Evolutionary conservation across 257 asterid genomes (phyloP), one percentile per base, ranked within the genome.

Genomic region (Capsicum baccatum): DNA sequence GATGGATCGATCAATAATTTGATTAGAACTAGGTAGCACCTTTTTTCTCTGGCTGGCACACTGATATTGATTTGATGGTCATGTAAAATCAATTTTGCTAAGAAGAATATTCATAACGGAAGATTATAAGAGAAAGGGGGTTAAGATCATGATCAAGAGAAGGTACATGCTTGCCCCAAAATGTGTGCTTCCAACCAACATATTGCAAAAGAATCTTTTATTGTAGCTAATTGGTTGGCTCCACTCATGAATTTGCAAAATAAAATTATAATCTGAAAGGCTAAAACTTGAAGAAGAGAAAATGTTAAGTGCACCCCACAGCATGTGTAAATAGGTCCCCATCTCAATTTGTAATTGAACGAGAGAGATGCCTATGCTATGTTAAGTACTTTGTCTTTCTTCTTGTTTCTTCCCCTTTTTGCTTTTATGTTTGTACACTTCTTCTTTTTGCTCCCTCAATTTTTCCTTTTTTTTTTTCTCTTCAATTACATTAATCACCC

Each of bases 261-360:
- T 6, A 52, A 19, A 74, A 62, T 85, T 12, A 11, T 60, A 80
- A 6, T 7, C 2, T 16, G 37, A n/a, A 57, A 11, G 33, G 68
- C 68, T 19, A 9, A 62, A 62, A 62, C 68, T 79, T 19, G n/a
- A 80, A 52, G 64, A 76, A 62, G 78, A 44, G 84, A 62, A 58
- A 66, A 62, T 56, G 35, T 47, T 44, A 80, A 67, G 73, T 85
- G 63, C 85, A 83, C 92, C 92, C 96, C 97, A 89, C 96, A 91
- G 98, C 98, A 95, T 95, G 99, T 95, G 98, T 94, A 44, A 78
- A 82, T 91, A 90, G 96, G 93, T 94, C 99, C 98, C 97, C 95
- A 88, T 86, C 89, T 44, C 79, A 84, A 84, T 87, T 86, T 86
- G 88, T 88, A 87, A 59, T 58, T 12, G 57, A 80, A 11, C 26